Conservation (phyloP, 768 basidiomycete species). For the Serpula lacrymans region DNA sequence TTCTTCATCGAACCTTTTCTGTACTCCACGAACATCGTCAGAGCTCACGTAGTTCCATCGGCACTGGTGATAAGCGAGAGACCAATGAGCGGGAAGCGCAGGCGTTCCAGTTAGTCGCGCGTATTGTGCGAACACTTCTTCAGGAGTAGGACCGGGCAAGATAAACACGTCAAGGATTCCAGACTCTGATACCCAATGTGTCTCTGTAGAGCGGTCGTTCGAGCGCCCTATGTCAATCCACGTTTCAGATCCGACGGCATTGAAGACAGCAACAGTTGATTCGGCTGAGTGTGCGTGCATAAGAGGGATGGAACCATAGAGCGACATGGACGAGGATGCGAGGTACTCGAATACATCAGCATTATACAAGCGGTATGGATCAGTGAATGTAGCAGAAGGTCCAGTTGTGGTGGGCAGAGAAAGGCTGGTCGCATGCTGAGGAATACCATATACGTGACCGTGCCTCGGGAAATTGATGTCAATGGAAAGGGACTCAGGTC, state of each 20-base stretch:
- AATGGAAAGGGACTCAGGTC: constrained; percentile 89
- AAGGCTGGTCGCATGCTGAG: constrained; percentile 90
- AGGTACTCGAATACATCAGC: constrained; percentile 96
- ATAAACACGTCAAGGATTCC: constrained; percentile 94
- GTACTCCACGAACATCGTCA: constrained; percentile 81
- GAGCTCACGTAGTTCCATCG: constrained; percentile 97
- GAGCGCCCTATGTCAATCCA: constrained; percentile 89
- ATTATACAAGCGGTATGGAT: constrained; percentile 95
- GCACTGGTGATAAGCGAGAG: constrained; percentile 95
- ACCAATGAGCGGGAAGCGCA: constrained; percentile 87
- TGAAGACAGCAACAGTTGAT: constrained; percentile 88
- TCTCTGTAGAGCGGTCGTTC: constrained; percentile 65
- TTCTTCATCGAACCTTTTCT: constrained; percentile 86
- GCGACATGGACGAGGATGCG: constrained; percentile 69
- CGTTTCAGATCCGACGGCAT: constrained; percentile 85
- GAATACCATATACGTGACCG: constrained; percentile 90
- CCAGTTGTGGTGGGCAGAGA: constrained; percentile 88
- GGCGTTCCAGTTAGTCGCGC: constrained; percentile 80
- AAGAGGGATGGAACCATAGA: constrained; percentile 90
- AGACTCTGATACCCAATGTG: constrained; percentile 98
- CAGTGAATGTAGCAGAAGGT: constrained; percentile 69
- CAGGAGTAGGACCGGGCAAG: constrained; percentile 85
- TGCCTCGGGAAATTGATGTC: constrained; percentile 94
- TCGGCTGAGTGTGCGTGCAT: constrained; percentile 89
- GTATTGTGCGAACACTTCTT: constrained; percentile 84